phyloP scores from a whole-genome alignment of 2,329 filamentous ascomycete genomes.

The Karstenula rhodostoma region DNA sequence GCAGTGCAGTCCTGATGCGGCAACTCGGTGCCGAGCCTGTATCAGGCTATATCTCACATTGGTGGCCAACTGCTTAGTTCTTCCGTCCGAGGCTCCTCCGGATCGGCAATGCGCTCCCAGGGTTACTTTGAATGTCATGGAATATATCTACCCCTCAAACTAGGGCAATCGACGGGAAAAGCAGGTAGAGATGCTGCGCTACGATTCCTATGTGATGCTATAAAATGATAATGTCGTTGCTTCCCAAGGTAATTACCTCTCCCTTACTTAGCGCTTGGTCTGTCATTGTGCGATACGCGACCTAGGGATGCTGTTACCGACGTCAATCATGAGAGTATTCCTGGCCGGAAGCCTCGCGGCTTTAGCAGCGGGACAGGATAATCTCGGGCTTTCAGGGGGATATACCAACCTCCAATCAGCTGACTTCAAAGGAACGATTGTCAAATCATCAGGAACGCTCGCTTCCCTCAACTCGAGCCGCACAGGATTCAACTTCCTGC shows the following conservation, averaged over 20 bases:
- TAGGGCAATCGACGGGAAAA: background rate
- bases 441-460: constrained; percentile 31
- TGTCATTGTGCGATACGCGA: background rate
- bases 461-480: constrained; percentile 32
- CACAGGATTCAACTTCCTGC: constrained; percentile 62
- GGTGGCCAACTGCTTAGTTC: constrained; percentile 3
- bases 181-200: background rate
- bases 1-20: background rate
- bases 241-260: background rate
- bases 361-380: constrained; percentile 22
- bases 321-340: background rate
- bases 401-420: constrained; percentile 24
- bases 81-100: constrained; percentile 5
- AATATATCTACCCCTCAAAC: constrained; percentile 4
- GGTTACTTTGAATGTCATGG: constrained; percentile 4
- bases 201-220: background rate
- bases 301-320: background rate
- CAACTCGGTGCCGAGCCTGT: constrained; percentile 1
- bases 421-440: constrained; percentile 25
- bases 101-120: constrained; percentile 4
- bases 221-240: background rate
- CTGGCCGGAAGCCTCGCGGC: constrained; percentile 3
- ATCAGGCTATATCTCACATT: constrained; percentile 8
- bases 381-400: constrained; percentile 30
- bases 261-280: background rate